Evolutionary conservation across 805 yeast species (phyloP).

Genomic region (Saturnispora gosingensis): DNA sequence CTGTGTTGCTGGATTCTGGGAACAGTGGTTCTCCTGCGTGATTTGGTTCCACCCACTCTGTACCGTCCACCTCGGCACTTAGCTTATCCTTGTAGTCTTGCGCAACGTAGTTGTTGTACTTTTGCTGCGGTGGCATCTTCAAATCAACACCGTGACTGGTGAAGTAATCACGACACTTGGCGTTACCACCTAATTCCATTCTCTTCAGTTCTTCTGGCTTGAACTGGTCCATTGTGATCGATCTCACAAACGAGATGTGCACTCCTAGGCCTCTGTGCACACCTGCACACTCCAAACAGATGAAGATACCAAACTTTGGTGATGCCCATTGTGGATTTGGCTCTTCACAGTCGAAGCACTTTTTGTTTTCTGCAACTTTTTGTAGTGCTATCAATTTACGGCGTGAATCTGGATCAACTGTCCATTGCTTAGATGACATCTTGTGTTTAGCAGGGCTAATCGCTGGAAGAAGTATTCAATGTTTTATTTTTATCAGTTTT

Average conservation of each 20-base stretch:
- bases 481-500: not conserved
- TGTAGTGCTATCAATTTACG: constrained; percentile 70
- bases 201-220: constrained; percentile 82
- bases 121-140: constrained; percentile 53
- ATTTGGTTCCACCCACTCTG: constrained; percentile 56
- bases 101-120: constrained; percentile 88
- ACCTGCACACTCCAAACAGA: constrained; percentile 97
- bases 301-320: constrained; percentile 94
- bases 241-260: constrained; percentile 91
- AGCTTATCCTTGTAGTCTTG: constrained; percentile 84
- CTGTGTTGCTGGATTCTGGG: constrained; percentile 22
- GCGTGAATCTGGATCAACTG: constrained; percentile 89
- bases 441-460: not conserved
- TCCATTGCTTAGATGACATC: constrained; percentile 55
- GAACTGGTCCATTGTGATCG: constrained; percentile 98
- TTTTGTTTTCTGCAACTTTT: constrained; percentile 72
- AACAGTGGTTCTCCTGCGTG: constrained; percentile 38
- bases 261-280: constrained; percentile 93
- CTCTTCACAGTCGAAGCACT: constrained; percentile 88
- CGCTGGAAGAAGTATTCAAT: not conserved
- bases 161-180: constrained; percentile 60
- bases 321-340: constrained; percentile 99
- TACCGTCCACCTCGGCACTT: constrained; percentile 66
- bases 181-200: constrained; percentile 95
- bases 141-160: constrained; percentile 61